Evolutionary conservation across 495 filamentous ascomycete genomes (phyloP).

Genomic region (Amphirosellinia nigrospora): DNA sequence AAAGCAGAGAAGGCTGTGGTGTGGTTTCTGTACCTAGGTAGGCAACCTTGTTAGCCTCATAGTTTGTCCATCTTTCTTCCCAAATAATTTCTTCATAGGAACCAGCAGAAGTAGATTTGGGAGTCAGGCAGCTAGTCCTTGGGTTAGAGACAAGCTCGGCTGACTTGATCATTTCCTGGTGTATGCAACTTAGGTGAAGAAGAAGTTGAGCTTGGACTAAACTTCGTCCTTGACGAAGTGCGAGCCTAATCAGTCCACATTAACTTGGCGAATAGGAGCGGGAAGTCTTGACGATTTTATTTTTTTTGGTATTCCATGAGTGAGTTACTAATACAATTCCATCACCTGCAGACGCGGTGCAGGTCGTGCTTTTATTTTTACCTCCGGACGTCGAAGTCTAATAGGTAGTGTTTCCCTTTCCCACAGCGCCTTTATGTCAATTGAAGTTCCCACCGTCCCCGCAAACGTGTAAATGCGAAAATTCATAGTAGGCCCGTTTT

Average conservation of each 20-base stretch:
- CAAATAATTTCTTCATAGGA: background rate
- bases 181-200: background rate
- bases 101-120: background rate
- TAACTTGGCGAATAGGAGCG: background rate
- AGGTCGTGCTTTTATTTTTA: slow-evolving; percentile 34
- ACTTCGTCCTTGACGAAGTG: background rate
- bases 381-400: slow-evolving; percentile 42
- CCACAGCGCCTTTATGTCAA: slow-evolving; percentile 37
- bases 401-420: slow-evolving; percentile 33
- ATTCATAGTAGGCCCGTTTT: slow-evolving; percentile 35
- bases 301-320: slow-evolving; percentile 18
- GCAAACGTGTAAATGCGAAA: slow-evolving; percentile 40
- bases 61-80: background rate
- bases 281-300: slow-evolving; percentile 18
- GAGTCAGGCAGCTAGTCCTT: background rate
- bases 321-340: slow-evolving; percentile 26
- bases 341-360: slow-evolving; percentile 12
- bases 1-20: background rate
- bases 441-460: slow-evolving; percentile 33
- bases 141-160: background rate
- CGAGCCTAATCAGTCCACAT: background rate
- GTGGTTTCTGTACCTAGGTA: background rate
- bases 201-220: background rate
- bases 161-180: background rate
- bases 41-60: background rate